Evolutionary conservation across 1,139 yeast species (phyloP).

Genomic region (Nematodospora anomalae): DNA sequence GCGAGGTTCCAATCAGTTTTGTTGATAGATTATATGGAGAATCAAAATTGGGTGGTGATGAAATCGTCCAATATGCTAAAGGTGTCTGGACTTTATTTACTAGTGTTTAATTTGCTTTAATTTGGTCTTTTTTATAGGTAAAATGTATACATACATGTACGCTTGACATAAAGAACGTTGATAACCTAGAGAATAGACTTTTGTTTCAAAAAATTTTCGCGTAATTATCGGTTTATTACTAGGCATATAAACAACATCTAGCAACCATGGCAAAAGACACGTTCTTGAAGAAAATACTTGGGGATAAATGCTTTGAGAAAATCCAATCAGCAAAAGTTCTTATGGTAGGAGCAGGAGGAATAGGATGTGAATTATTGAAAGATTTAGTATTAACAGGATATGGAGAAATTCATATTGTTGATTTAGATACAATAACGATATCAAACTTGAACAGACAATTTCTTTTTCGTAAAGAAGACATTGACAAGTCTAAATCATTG

Average conservation of each 20-base stretch:
- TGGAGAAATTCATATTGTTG: slow-evolving; percentile 89
- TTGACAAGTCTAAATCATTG: slow-evolving; percentile 78
- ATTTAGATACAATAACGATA: slow-evolving; percentile 89
- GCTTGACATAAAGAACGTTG: neutral
- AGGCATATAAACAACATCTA: neutral
- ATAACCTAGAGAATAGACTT: neutral
- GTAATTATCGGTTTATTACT: neutral
- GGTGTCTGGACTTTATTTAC: slow-evolving; percentile 74
- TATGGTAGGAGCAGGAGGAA: slow-evolving; percentile 99
- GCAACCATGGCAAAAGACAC: slow-evolving; percentile 41
- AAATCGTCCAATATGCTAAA: slow-evolving; percentile 73
- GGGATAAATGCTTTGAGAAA: slow-evolving; percentile 31
- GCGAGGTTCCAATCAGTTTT: slow-evolving; percentile 78
- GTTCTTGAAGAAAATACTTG: slow-evolving; percentile 45
- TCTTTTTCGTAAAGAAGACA: slow-evolving; percentile 80
- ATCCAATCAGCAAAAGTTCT: slow-evolving; percentile 58
- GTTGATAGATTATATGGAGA: slow-evolving; percentile 83
- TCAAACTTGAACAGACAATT: slow-evolving; percentile 93
- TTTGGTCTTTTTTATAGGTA: neutral
- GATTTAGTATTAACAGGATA: slow-evolving; percentile 81
- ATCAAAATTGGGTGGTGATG: slow-evolving; percentile 79
- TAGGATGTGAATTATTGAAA: slow-evolving; percentile 92
- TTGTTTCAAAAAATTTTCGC: neutral
- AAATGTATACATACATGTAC: no score
- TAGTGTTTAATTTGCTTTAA: slow-evolving; percentile 41